A percentile compares a stretch with the other conserved stretches of the same genome.
phyloP scores from a whole-genome alignment of 352 stramenopile genomes.

The Achlya hypogyna region DNA sequence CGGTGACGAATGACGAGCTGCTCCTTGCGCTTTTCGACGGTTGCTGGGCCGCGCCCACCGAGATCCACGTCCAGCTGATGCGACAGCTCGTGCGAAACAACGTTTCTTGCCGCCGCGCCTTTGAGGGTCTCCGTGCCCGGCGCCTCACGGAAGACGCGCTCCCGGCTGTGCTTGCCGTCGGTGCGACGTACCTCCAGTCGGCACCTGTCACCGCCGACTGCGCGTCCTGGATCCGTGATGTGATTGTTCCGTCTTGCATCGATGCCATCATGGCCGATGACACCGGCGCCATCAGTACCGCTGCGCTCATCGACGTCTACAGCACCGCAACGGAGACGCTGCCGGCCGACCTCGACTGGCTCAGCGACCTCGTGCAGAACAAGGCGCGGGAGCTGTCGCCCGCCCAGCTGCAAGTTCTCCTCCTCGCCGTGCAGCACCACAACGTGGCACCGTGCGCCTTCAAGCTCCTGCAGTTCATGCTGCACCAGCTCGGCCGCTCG shows the following conservation, averaged over 20 bases:
- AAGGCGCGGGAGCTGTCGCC: neutral
- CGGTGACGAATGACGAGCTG: neutral
- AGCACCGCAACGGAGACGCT: neutral
- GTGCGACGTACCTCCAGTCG: slow-evolving; percentile 7
- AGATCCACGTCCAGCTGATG: neutral
- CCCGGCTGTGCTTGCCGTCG: neutral
- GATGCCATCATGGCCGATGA: neutral
- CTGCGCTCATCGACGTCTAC: neutral
- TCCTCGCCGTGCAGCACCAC: neutral
- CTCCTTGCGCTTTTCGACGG: neutral
- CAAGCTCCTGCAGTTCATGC: slow-evolving; percentile 2
- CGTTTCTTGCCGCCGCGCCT: neutral
- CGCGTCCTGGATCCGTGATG: neutral
- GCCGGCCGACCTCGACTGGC: neutral
- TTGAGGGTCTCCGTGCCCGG: neutral
- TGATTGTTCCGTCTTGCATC: slow-evolving; percentile 9
- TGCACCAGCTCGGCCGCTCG: neutral
- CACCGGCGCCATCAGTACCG: neutral
- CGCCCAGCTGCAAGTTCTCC: neutral
- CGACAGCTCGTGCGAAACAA: neutral
- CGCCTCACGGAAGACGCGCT: neutral
- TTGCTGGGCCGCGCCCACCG: neutral
- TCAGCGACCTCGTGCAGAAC: neutral
- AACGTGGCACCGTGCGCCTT: neutral
- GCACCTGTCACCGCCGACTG: neutral